A percentile compares a stretch with the other conserved stretches of the same genome.
Conservation (phyloP, 2,329 filamentous ascomycete species). For the Calonectria crousiana region DNA sequence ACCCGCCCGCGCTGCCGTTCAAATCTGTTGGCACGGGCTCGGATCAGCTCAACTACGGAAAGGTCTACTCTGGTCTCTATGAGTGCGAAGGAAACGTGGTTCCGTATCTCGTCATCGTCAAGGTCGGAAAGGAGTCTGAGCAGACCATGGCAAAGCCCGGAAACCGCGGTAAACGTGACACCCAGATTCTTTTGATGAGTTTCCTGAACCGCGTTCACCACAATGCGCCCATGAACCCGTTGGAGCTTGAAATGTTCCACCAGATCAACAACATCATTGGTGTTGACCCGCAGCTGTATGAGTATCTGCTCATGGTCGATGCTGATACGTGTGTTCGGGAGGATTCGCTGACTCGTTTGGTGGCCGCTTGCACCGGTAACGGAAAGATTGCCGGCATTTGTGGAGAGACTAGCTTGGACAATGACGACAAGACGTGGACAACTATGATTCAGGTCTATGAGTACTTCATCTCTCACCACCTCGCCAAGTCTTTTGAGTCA, state of each 20-base stretch:
- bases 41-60: constrained; percentile 97
- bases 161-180: constrained; percentile 98
- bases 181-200: constrained; percentile 94
- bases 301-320: constrained; percentile 97
- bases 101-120: constrained; percentile 94
- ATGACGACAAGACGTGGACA: constrained; percentile 95
- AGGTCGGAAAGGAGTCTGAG: constrained; percentile 97
- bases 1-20: constrained; percentile 93
- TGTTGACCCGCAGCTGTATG: constrained; percentile 96
- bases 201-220: constrained; percentile 99
- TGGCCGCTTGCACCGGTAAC: constrained; percentile 92
- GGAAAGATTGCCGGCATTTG: constrained; percentile 97
- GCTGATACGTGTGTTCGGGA: constrained; percentile 95
- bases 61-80: constrained; percentile 97
- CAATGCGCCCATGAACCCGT: constrained; percentile 90
- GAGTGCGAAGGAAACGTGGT: constrained; percentile 98
- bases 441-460: constrained; percentile 99
- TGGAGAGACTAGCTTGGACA: constrained; percentile 95
- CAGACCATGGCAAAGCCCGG: constrained; percentile 91
- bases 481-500: constrained; percentile 97
- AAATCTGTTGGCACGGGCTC: constrained; percentile 89
- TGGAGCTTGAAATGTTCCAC: constrained; percentile 98
- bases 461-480: constrained; percentile 98
- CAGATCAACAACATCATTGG: constrained; percentile 99
- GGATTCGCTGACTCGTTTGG: constrained; percentile 91